A percentile compares a stretch with the other conserved stretches of the same genome.
phyloP scores from a whole-genome alignment of 1,284 basidiomycete species.

The Macrocybe sp. region DNA sequence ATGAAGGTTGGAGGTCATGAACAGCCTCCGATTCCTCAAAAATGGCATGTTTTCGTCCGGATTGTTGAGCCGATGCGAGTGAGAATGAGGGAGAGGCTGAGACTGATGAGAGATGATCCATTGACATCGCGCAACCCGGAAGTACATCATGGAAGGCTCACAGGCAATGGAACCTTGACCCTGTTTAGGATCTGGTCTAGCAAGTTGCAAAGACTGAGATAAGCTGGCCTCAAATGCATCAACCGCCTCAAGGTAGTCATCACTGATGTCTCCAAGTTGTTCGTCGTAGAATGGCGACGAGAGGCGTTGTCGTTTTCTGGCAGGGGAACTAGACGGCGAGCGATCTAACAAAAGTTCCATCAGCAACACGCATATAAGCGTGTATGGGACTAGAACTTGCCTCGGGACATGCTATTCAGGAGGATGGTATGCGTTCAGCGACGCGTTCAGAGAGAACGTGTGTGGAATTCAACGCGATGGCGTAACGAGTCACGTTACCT shows the following conservation, averaged over 20 bases:
- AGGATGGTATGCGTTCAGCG: too few species aligned
- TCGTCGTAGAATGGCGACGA: constrained; percentile 69
- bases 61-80: too few species aligned
- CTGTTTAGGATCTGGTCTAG: neutral
- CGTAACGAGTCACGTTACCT: constrained; percentile 15
- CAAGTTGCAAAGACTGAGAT: constrained; percentile 32
- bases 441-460: too few species aligned
- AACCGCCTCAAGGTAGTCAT: constrained; percentile 51
- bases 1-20: constrained; percentile 24
- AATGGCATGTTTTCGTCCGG: too few species aligned
- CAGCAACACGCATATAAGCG: neutral
- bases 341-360: constrained; percentile 8
- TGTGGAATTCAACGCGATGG: neutral
- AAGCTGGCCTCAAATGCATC: constrained; percentile 47
- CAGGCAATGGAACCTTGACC: too few species aligned
- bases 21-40: too few species aligned
- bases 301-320: constrained; percentile 52
- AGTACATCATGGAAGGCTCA: too few species aligned
- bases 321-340: constrained; percentile 32
- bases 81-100: too few species aligned
- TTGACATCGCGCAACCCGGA: too few species aligned
- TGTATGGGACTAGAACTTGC: too few species aligned
- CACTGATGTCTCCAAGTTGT: constrained; percentile 46
- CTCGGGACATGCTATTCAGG: too few species aligned
- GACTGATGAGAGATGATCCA: too few species aligned